Percentiles rank a stretch among this genome's conserved stretches.
These are phyloP conservation scores for Kalmanozyma brasiliensis DNA, from an alignment of 1,284 basidiomycete genomes.

Conservation along the genomic window DNA sequence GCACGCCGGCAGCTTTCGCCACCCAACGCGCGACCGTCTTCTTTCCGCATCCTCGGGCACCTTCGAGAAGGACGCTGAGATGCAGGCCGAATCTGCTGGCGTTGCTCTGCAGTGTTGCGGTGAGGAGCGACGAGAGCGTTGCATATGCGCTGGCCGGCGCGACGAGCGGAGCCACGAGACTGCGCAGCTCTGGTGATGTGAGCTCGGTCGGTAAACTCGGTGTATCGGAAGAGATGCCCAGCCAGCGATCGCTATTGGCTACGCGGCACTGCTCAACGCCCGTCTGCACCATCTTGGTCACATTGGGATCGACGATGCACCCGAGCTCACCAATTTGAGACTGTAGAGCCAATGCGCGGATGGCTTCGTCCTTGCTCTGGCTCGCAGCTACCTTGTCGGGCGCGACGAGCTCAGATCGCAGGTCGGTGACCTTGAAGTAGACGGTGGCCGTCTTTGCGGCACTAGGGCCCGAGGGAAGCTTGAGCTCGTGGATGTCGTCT, in stretches of 20 bases:
- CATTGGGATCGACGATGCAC: conserved; percentile 73
- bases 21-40: conserved; percentile 74
- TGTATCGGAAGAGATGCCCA: conserved; percentile 70
- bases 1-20: conserved; percentile 77
- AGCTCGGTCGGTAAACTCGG: conserved; percentile 38
- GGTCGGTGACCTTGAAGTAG: conserved; percentile 82
- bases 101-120: conserved; percentile 55
- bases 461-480: conserved; percentile 21
- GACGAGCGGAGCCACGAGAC: conserved; percentile 34
- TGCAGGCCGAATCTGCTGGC: conserved; percentile 57
- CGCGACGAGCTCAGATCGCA: conserved; percentile 75
- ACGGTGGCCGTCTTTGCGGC: conserved; percentile 70
- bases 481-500: conserved; percentile 60
- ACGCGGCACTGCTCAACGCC: conserved; percentile 79
- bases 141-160: conserved; percentile 41
- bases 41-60: conserved; percentile 80
- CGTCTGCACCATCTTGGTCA: conserved; percentile 80
- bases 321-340: conserved; percentile 77
- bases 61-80: conserved; percentile 75
- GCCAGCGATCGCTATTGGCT: conserved; percentile 75
- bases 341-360: conserved; percentile 33
- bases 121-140: conserved; percentile 47
- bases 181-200: conserved; percentile 9
- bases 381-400: conserved; percentile 64
- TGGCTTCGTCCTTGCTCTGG: conserved; percentile 21